A percentile compares a stretch with the other conserved stretches of the same genome.
Evolutionary conservation across 2,329 filamentous ascomycete species (phyloP).

Genomic region (Paracamarosporium sp.): DNA sequence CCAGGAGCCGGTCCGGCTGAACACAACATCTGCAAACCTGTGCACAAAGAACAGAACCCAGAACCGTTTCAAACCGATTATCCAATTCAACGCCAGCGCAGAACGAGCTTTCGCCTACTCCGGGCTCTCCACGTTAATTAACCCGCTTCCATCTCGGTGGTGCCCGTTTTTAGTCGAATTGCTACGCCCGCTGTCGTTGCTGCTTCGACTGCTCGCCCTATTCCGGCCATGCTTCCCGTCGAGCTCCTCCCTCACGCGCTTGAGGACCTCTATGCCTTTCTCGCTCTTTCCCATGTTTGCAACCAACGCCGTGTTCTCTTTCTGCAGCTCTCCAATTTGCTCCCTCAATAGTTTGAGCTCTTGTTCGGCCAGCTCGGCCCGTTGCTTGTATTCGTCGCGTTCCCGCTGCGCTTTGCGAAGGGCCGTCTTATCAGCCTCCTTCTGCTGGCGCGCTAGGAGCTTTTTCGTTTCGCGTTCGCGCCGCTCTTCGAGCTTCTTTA

Average conservation of each 20-base stretch:
- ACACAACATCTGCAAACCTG: too few species aligned
- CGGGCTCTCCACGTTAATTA: not conserved
- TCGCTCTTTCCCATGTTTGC: slow-evolving; percentile 51
- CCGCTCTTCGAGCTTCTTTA: slow-evolving; percentile 71
- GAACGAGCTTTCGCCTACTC: not conserved
- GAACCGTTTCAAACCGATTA: too few species aligned
- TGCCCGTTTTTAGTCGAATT: slow-evolving; percentile 8
- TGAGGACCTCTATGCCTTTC: slow-evolving; percentile 40
- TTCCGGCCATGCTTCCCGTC: slow-evolving; percentile 23
- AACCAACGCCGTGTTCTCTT: slow-evolving; percentile 62
- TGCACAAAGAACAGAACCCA: too few species aligned
- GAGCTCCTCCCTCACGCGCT: slow-evolving; percentile 37
- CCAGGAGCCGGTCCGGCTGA: too few species aligned
- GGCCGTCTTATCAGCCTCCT: slow-evolving; percentile 63
- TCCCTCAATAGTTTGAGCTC: slow-evolving; percentile 59
- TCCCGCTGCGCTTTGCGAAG: slow-evolving; percentile 56
- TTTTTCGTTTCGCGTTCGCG: slow-evolving; percentile 69
- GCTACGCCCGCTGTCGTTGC: slow-evolving; percentile 29
- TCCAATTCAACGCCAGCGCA: too few species aligned
- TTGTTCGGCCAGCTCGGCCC: slow-evolving; percentile 54
- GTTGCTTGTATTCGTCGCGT: slow-evolving; percentile 52
- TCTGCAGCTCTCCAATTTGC: slow-evolving; percentile 63
- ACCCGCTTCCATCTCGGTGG: slow-evolving; percentile 13
- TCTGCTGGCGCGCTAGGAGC: slow-evolving; percentile 67
- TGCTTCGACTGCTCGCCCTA: slow-evolving; percentile 35